Evolutionary conservation across 208 protist species (phyloP).

Genomic region (Crithidia expoeki): DNA sequence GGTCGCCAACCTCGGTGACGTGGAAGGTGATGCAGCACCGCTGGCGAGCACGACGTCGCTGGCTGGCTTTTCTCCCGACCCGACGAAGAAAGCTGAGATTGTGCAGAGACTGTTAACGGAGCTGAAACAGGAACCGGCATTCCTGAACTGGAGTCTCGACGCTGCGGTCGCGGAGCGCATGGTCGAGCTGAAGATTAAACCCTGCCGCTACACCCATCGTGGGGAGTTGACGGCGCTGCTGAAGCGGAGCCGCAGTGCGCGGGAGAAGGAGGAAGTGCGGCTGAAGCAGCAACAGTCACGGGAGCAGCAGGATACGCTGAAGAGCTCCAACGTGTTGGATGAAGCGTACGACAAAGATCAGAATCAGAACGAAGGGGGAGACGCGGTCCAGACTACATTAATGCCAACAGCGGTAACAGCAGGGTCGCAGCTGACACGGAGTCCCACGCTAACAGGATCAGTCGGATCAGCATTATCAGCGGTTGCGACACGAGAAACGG

Average conservation of each 20-base stretch:
- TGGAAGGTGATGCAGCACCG: slow-evolving; percentile 19
- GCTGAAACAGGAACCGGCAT: slow-evolving; percentile 74
- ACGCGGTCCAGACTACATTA: too few relatives aligned
- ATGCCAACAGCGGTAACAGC: background rate
- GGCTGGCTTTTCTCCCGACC: slow-evolving; percentile 28
- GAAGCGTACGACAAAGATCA: too few relatives aligned
- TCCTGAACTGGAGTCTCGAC: slow-evolving; percentile 81
- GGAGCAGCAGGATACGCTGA: slow-evolving; percentile 11
- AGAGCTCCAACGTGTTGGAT: background rate
- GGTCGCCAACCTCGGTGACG: slow-evolving; percentile 23
- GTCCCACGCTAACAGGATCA: background rate
- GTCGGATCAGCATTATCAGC: background rate
- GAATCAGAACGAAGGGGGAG: too few relatives aligned
- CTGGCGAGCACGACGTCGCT: slow-evolving; percentile 4
- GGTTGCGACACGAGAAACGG: background rate
- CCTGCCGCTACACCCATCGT: slow-evolving; percentile 63
- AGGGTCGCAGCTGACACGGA: background rate
- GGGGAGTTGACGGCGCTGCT: slow-evolving; percentile 36
- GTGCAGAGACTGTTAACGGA: slow-evolving; percentile 53
- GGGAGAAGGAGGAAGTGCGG: slow-evolving; percentile 13
- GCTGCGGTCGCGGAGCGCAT: slow-evolving; percentile 64
- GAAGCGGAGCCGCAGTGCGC: slow-evolving; percentile 32
- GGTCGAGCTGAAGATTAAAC: slow-evolving; percentile 42
- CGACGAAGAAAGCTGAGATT: slow-evolving; percentile 28
- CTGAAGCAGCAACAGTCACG: slow-evolving; percentile 17